Evolutionary conservation across 345 rosid species (phyloP), one percentile per base, ranked within the genome.

Genomic region (Fremontodendron californicum): DNA sequence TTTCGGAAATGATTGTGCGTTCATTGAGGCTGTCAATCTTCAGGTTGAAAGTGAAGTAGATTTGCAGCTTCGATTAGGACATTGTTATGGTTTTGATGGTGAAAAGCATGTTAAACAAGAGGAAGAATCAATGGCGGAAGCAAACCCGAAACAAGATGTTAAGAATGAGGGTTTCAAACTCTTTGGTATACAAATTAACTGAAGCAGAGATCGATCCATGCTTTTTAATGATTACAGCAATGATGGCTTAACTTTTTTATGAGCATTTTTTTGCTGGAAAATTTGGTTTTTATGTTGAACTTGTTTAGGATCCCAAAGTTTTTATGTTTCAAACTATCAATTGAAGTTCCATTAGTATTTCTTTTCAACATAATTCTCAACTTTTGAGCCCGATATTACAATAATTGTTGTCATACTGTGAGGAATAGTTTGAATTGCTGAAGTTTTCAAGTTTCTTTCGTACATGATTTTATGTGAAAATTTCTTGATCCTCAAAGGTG

Each of bases 141-240:
- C 68, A 11, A 19, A 15, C 1, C 6, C 37, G 9, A 46, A 7
- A 21, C 25, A 11, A 1, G 71, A 37, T 23, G 51, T 29, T 13
- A 8, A 71, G 19, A 27, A 15, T 33, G 74, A 73, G 65, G 78
- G 82, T 16, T 83, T 89, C 63, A 90, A 74, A 71, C 88, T 90
- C 45, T 87, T 87, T 73, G 91, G 93, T 15, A 78, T 84, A 13
- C 79, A 76, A 23, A 85, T 90, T 48, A 75, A 69, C 40, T 69
- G 67, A 81, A 18, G 46, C 19, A 19, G 39, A 71, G 33, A 46
- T 13, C 4, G 19, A 15, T 39, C 29, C 21, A 48, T 27, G 6
- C 27, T 19, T 37, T 33, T 73, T n/a, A n/a, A n/a, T n/a, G n/a
- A 55, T 55, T 23, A 25, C 76, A n/a, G 63, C 37, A 45, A 71